Evolutionary conservation across 495 filamentous ascomycete species (phyloP).

Genomic region (Annulohypoxylon maeteangense): DNA sequence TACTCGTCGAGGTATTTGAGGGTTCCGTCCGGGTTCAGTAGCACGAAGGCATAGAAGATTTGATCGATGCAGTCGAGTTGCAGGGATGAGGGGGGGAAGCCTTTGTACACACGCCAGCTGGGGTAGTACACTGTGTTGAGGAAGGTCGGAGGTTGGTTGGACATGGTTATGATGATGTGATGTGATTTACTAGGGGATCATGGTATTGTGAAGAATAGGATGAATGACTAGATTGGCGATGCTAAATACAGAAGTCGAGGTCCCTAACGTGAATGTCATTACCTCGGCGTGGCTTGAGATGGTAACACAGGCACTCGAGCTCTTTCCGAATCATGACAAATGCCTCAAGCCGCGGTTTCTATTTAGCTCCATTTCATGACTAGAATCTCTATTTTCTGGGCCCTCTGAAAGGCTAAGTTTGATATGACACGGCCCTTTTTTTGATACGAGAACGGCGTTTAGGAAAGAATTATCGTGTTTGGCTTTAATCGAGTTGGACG

Average conservation of each 20-base stretch:
- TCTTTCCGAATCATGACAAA: slow-evolving; percentile 19
- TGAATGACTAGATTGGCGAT: background rate
- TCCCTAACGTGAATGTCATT: background rate
- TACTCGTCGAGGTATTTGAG: slow-evolving; percentile 72
- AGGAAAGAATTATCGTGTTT: background rate
- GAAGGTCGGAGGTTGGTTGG: background rate
- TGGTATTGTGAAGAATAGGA: background rate
- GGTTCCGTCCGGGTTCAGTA: slow-evolving; percentile 34
- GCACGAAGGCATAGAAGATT: slow-evolving; percentile 83
- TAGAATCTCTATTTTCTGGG: slow-evolving; percentile 6
- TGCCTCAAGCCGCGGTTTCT: background rate
- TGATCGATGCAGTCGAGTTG: slow-evolving; percentile 71
- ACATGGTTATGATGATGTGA: slow-evolving; percentile 11
- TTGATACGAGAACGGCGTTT: slow-evolving; percentile 1
- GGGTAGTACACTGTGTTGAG: slow-evolving; percentile 76
- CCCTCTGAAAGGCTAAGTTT: background rate
- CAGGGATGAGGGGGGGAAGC: slow-evolving; percentile 75
- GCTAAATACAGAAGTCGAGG: background rate
- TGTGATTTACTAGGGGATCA: background rate
- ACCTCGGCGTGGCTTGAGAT: background rate
- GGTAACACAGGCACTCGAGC: background rate
- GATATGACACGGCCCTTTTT: background rate
- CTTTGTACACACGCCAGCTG: slow-evolving; percentile 78
- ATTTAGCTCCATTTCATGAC: background rate
- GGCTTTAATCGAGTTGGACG: background rate